A percentile compares a stretch with the other conserved stretches of the same genome.
phyloP scores from a whole-genome alignment of 2,329 filamentous ascomycete genomes.

The Keithomyces neogunnii region DNA sequence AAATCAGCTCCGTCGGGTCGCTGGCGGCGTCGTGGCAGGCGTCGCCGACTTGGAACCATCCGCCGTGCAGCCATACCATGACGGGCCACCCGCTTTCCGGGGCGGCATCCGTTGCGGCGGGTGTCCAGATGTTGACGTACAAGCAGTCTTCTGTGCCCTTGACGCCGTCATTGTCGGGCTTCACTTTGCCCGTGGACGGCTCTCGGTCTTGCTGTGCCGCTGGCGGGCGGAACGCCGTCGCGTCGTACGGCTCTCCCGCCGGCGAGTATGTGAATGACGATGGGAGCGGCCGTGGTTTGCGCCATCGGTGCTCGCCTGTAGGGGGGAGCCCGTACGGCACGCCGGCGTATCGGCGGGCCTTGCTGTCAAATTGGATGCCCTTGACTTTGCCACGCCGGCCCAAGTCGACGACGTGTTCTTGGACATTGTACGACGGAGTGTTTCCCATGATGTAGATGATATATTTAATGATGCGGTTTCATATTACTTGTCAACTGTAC shows the following conservation, averaged over 20 bases:
- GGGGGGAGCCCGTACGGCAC: conserved; percentile 33
- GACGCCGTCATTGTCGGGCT: conserved; percentile 6
- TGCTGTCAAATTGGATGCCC: conserved; percentile 26
- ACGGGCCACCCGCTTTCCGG: conserved; percentile 19
- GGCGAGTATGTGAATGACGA: conserved; percentile 17
- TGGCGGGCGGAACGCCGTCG: conserved; percentile 24
- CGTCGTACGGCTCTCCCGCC: conserved; percentile 23
- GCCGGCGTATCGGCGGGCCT: conserved; percentile 24
- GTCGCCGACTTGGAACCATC: conserved; percentile 39
- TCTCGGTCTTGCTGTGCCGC: conserved; percentile 27
- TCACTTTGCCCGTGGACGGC: not conserved
- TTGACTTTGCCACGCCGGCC: conserved; percentile 19
- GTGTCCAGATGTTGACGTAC: conserved; percentile 37
- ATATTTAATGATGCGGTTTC: too few relatives aligned
- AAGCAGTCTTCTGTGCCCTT: conserved; percentile 35
- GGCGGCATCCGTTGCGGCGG: conserved; percentile 14
- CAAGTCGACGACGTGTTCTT: conserved; percentile 14
- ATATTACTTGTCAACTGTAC: too few relatives aligned
- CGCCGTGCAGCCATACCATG: conserved; percentile 31
- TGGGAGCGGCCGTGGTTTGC: conserved; percentile 26
- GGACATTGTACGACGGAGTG: conserved; percentile 16
- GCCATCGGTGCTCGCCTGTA: conserved; percentile 26
- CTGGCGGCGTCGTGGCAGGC: conserved; percentile 31
- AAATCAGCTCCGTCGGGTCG: conserved; percentile 34
- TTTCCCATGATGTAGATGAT: conserved; percentile 22